A percentile compares a stretch with the other conserved stretches of the same genome.
phyloP scores from a whole-genome alignment of 371 early-diverging fungal genomes.

The Polyrhizophydium stewartii region DNA sequence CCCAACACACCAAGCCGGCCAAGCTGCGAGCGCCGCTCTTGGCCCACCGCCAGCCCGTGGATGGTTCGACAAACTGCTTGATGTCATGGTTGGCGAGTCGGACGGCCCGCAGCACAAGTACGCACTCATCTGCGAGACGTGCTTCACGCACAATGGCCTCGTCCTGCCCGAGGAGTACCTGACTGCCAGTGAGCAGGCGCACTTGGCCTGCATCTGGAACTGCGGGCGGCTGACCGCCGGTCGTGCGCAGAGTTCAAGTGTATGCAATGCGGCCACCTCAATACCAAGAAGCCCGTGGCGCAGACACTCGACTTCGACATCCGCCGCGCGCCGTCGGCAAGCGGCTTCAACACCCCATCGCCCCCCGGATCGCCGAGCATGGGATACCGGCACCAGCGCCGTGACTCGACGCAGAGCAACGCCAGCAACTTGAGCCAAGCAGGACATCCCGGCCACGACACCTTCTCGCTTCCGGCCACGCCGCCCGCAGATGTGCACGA shows the following conservation, averaged over 20 bases:
- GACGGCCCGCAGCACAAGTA: constrained; percentile 75
- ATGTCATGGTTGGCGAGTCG: constrained; percentile 81
- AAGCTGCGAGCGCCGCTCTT: no score
- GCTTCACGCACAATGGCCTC: constrained; percentile 89
- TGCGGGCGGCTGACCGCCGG: no score
- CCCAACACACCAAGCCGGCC: no score
- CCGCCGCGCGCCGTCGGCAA: neutral
- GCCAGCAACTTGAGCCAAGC: neutral
- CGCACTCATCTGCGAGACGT: constrained; percentile 86
- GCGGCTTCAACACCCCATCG: constrained; percentile 1
- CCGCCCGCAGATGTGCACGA: no score
- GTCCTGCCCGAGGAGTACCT: constrained; percentile 78
- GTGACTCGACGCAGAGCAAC: neutral
- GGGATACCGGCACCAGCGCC: neutral
- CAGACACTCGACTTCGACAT: neutral
- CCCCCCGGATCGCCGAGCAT: neutral
- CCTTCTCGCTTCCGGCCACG: no score
- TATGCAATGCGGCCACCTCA: constrained; percentile 25
- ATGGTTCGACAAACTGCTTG: constrained; percentile 84
- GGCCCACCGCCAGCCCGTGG: no score
- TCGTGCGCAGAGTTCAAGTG: constrained; percentile 24
- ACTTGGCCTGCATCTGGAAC: neutral
- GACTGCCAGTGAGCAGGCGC: constrained; percentile 53
- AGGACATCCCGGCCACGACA: no score
- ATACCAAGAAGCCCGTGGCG: constrained; percentile 9